Base-by-base conservation (phyloP, 208 protist species). In the Acanthamoeba castellanii region DNA sequence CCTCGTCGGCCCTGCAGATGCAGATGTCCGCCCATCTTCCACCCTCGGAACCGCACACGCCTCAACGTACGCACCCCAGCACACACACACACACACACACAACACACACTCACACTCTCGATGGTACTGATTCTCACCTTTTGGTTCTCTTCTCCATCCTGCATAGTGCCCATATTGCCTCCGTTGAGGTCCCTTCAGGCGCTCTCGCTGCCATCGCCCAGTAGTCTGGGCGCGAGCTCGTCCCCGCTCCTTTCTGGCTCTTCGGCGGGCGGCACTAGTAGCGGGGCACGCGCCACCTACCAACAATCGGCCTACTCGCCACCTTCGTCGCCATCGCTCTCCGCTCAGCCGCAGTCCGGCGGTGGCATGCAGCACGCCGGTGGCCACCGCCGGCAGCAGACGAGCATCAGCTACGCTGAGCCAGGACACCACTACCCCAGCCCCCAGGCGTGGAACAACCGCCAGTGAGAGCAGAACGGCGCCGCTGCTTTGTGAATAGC, bases 1-100 rank as follows among this genome's bases (percentile, higher is more conserved):
- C 81, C n/a, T 32, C 81, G n/a, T 34, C 81, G 81, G 50, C 81
- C 27, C 27, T 88, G 81, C 81, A 88, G 81, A 88, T 88, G 81
- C 81, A 88, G 32, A 57, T 88, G 81, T 16, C 50, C 81, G 47
- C 27, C 81, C 37, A 50, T 8, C 74, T 52, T 37, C 42, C 30
- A 13, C 30, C 66, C 30, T 5, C 66, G 8, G 37, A 82, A 6
- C n/a, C 74, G 22, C 68, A 76, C 68, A 82, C 52, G 74, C 9
- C 32, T 2, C 81, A 84, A 30, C 37, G 74, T 84, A 37, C 74
- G 42, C 18, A 20, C 34, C 68, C 22, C 45, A 50, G 0, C 45
- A 50, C 45, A 14, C n/a, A 6, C 42, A 45, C n/a, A 16, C 25
- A 14, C 16, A 7, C n/a, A 9, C 27, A 0, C 68, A 6, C 42